phyloP scores from a whole-genome alignment of 306 rosid species.

The Fragaria iinumae region DNA sequence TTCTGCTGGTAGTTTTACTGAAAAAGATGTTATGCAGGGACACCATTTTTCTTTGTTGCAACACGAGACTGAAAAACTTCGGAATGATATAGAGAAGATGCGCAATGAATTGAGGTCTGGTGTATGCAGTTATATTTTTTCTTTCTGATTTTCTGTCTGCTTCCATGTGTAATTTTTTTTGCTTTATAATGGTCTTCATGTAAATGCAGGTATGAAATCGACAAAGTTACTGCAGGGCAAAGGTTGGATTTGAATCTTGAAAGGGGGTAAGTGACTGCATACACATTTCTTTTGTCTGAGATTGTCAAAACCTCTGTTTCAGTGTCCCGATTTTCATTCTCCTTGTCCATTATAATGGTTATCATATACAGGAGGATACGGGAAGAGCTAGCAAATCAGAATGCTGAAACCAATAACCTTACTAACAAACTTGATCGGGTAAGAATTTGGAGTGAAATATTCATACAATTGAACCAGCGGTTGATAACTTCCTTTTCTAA shows the following conservation, averaged over 20 bases:
- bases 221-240: slow-evolving; percentile 93
- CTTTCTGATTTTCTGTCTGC: slow-evolving; percentile 5
- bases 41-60: slow-evolving; percentile 88
- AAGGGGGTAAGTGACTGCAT: slow-evolving; percentile 57
- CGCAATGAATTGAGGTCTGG: slow-evolving; percentile 82
- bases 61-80: slow-evolving; percentile 88
- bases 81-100: slow-evolving; percentile 91
- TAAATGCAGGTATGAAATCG: slow-evolving; percentile 76
- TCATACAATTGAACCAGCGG: neutral
- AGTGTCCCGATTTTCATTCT: neutral
- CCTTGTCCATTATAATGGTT: slow-evolving; percentile 11
- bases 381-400: slow-evolving; percentile 84
- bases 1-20: slow-evolving; percentile 10
- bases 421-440: slow-evolving; percentile 94
- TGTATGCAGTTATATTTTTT: neutral
- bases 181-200: slow-evolving; percentile 18
- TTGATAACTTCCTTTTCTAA: neutral
- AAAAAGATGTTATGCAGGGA: slow-evolving; percentile 52
- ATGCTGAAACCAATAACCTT: slow-evolving; percentile 77
- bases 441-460: slow-evolving; percentile 20
- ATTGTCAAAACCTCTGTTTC: slow-evolving; percentile 18
- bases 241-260: slow-evolving; percentile 96
- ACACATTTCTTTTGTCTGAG: neutral
- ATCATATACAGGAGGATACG: slow-evolving; percentile 70
- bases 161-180: slow-evolving; percentile 7